These are phyloP conservation scores for Heritiera fomes DNA, from an alignment of 345 rosid species.

Conservation along the genomic window DNA sequence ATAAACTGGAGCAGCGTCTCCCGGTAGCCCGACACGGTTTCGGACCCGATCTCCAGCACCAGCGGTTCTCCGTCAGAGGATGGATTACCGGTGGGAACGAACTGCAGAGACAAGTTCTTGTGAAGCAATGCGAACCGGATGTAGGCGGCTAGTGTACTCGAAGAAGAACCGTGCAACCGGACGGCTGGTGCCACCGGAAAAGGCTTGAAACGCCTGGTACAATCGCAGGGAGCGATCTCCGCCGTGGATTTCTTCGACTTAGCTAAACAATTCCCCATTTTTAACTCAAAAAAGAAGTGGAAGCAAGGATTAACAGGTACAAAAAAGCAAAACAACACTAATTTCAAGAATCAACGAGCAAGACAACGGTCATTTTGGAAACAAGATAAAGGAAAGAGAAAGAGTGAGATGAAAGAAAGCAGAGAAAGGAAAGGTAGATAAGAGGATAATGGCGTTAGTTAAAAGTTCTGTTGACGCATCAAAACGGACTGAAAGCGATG, in stretches of 20 bases:
- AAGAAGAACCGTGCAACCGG: conserved; percentile 38
- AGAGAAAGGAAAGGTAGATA: neutral
- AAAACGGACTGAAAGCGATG: conserved; percentile 10
- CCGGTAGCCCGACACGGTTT: conserved; percentile 43
- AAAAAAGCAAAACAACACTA: too few relatives aligned
- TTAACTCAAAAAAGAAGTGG: neutral
- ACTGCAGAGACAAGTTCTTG: conserved; percentile 45
- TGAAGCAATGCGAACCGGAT: conserved; percentile 58
- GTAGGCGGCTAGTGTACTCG: conserved; percentile 40
- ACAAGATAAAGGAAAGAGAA: neutral
- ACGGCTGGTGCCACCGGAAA: conserved; percentile 30
- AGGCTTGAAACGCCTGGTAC: conserved; percentile 31
- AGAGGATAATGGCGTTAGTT: neutral
- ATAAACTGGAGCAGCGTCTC: conserved; percentile 51
- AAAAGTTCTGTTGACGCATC: conserved; percentile 8
- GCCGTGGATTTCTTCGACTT: conserved; percentile 40
- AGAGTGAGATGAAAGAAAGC: conserved; percentile 8
- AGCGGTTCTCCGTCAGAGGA: conserved; percentile 20
- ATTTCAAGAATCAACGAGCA: neutral
- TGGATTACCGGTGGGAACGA: conserved; percentile 35
- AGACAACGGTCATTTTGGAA: too few relatives aligned
- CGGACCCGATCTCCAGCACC: conserved; percentile 51
- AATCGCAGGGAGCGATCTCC: conserved; percentile 53
- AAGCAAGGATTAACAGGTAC: neutral
- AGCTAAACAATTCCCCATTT: conserved; percentile 56